These are phyloP conservation scores for Podaxis sp. DNA, from an alignment of 768 basidiomycete species.

Conservation along the genomic window DNA sequence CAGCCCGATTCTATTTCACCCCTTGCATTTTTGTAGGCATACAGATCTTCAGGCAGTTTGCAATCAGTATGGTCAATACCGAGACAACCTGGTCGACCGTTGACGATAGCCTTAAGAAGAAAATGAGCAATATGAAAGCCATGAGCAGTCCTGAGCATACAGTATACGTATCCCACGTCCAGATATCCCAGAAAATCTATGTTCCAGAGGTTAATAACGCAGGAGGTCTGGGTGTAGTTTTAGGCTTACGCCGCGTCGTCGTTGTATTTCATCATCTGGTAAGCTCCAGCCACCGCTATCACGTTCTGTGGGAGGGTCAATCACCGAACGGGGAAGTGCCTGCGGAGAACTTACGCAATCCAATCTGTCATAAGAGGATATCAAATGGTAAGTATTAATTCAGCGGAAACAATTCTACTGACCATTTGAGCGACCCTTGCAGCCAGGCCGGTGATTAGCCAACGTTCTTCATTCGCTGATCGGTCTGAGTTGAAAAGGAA, in stretches of 20 bases:
- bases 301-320: slow-evolving; percentile 36
- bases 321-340: not conserved
- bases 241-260: slow-evolving; percentile 37
- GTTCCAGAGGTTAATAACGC: slow-evolving; percentile 1
- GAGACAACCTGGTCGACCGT: slow-evolving; percentile 50
- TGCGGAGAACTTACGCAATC: slow-evolving; percentile 43
- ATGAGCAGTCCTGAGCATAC: slow-evolving; percentile 27
- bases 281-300: slow-evolving; percentile 51
- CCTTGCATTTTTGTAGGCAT: slow-evolving; percentile 27
- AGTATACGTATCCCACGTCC: slow-evolving; percentile 49
- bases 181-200: slow-evolving; percentile 55
- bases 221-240: not conserved
- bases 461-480: slow-evolving; percentile 43
- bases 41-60: slow-evolving; percentile 47
- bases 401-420: slow-evolving; percentile 18
- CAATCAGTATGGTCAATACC: slow-evolving; percentile 51
- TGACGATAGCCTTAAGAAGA: slow-evolving; percentile 39
- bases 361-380: slow-evolving; percentile 37
- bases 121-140: not conserved
- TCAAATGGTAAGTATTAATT: slow-evolving; percentile 6
- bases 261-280: slow-evolving; percentile 42
- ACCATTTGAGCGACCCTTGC: slow-evolving; percentile 45
- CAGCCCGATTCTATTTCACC: slow-evolving; percentile 43
- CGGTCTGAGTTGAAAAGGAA: slow-evolving; percentile 44
- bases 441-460: slow-evolving; percentile 48